Conservation (phyloP, 2,329 filamentous ascomycete genomes). For the Colletotrichum ledebouriae region DNA sequence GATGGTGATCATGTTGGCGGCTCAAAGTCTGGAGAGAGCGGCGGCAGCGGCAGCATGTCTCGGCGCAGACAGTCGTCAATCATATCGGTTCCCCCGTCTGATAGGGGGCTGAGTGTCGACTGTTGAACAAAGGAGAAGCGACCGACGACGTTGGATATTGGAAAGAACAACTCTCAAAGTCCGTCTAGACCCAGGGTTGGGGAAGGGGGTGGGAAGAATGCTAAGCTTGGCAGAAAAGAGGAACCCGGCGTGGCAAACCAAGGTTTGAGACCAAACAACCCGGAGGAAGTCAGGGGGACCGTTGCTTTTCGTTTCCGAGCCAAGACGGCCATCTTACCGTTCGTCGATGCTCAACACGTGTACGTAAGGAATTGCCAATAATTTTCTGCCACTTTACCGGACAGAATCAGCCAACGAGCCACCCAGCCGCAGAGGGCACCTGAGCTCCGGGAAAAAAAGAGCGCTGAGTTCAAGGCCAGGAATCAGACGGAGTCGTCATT, state of each 20-base stretch:
- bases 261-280: slow-evolving; percentile 17
- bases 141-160: slow-evolving; percentile 8
- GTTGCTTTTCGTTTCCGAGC: slow-evolving; percentile 19
- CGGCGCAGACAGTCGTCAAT: slow-evolving; percentile 26
- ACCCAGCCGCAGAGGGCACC: not conserved
- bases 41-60: slow-evolving; percentile 39
- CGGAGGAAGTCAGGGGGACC: slow-evolving; percentile 16
- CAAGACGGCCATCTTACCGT: slow-evolving; percentile 3
- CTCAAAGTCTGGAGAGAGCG: slow-evolving; percentile 27
- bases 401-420: not conserved
- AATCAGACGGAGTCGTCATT: slow-evolving; percentile 32
- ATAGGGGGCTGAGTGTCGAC: not conserved
- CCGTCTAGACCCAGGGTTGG: too few species aligned
- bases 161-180: not conserved
- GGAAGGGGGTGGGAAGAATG: not conserved
- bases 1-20: slow-evolving; percentile 43
- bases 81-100: slow-evolving; percentile 33
- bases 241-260: slow-evolving; percentile 16
- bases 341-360: slow-evolving; percentile 27
- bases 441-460: not conserved
- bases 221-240: slow-evolving; percentile 30
- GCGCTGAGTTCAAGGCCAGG: slow-evolving; percentile 12
- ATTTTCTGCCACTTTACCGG: not conserved
- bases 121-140: not conserved
- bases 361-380: slow-evolving; percentile 35